Evolutionary conservation across 371 early-diverging fungal genomes (phyloP).

Genomic region (Mucor plumbeus): DNA sequence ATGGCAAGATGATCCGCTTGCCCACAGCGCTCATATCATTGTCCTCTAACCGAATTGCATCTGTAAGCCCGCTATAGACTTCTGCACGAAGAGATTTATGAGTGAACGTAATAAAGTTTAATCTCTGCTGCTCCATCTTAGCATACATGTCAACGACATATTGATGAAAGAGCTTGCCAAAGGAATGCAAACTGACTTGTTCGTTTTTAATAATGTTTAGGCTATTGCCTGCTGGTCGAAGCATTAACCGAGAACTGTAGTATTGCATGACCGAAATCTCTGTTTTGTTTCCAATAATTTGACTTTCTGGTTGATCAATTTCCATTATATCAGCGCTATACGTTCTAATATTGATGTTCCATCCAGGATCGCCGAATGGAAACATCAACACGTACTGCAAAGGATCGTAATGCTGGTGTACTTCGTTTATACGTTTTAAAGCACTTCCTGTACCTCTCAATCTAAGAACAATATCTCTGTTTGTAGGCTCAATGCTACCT

Average conservation of each 20-base stretch:
- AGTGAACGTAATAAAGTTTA: too few relatives aligned
- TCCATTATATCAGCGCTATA: too few relatives aligned
- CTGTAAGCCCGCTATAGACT: not conserved
- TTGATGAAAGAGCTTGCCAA: too few relatives aligned
- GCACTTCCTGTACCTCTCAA: not conserved
- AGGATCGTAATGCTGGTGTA: not conserved
- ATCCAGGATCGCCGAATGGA: not conserved
- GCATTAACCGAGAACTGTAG: not conserved
- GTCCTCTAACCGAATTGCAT: not conserved
- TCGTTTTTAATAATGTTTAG: not conserved
- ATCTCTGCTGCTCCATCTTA: too few relatives aligned
- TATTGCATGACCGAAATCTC: not conserved
- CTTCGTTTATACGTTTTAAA: not conserved
- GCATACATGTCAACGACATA: too few relatives aligned
- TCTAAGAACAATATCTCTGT: not conserved
- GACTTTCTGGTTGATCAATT: too few relatives aligned
- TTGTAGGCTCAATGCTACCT: not conserved
- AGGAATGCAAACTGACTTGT: too few relatives aligned
- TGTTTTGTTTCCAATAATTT: too few relatives aligned
- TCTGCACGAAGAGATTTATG: not conserved
- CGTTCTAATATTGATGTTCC: not conserved
- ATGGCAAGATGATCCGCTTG: conserved; percentile 21
- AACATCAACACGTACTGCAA: not conserved
- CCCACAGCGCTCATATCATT: not conserved
- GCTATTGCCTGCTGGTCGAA: not conserved